Percentiles rank a stretch among this genome's conserved stretches.
These are phyloP conservation scores for Colletotrichum trifolii DNA, from an alignment of 2,329 filamentous ascomycete genomes.

Conservation along the genomic window DNA sequence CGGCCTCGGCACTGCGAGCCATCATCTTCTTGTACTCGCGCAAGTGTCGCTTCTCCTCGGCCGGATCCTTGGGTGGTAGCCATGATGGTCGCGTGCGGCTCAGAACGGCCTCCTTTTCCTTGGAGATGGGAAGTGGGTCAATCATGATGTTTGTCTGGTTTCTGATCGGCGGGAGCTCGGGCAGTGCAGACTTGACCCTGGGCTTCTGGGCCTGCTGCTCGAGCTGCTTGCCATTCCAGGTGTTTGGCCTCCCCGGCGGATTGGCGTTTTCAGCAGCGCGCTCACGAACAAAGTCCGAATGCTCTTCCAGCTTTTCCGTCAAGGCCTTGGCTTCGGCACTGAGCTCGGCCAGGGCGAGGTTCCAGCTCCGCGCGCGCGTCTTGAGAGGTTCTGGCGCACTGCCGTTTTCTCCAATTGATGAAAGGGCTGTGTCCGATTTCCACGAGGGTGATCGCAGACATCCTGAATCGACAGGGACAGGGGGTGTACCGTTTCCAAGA, in stretches of 20 bases:
- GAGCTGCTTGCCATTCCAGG: constrained; percentile 46
- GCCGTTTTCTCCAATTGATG: constrained; percentile 43
- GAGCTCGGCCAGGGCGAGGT: constrained; percentile 73
- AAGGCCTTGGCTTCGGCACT: constrained; percentile 79
- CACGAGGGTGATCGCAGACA: constrained; percentile 68
- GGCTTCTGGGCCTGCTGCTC: constrained; percentile 52
- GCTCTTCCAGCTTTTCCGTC: constrained; percentile 84
- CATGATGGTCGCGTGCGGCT: constrained; percentile 85
- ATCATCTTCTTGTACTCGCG: constrained; percentile 89
- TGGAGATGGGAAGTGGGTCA: constrained; percentile 84
- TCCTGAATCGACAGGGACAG: constrained; percentile 68
- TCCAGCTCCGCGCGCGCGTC: constrained; percentile 79
- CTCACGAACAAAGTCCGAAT: constrained; percentile 63
- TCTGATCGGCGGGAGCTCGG: constrained; percentile 76
- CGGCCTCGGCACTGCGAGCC: constrained; percentile 69
- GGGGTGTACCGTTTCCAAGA: constrained; percentile 72
- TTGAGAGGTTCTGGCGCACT: constrained; percentile 56
- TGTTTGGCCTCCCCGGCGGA: constrained; percentile 51
- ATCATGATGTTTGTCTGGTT: constrained; percentile 81
- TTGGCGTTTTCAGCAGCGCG: constrained; percentile 32
- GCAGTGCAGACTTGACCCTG: constrained; percentile 72
- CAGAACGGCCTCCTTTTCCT: constrained; percentile 86
- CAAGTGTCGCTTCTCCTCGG: constrained; percentile 90
- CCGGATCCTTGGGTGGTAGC: constrained; percentile 87
- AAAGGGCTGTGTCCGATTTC: constrained; percentile 58